phyloP scores from a whole-genome alignment of 2,329 filamentous ascomycete genomes.

The Grosmannia penicillata region DNA sequence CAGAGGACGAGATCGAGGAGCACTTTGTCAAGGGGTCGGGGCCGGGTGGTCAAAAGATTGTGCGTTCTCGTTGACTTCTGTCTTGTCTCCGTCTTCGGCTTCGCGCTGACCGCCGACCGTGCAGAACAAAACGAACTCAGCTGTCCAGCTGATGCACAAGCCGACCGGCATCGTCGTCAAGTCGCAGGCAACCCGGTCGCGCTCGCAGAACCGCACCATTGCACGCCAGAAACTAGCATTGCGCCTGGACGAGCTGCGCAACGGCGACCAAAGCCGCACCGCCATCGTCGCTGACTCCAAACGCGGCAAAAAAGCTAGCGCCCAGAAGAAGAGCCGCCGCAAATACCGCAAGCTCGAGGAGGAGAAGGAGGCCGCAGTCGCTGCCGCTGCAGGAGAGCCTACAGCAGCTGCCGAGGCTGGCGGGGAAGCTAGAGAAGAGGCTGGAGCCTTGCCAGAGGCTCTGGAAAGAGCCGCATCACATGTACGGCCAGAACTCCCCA shows the following conservation, averaged over 20 bases:
- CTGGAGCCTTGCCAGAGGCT: no score
- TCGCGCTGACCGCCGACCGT: not conserved
- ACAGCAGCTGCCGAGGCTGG: constrained; percentile 3
- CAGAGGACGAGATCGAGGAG: constrained; percentile 69
- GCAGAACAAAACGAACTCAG: constrained; percentile 90
- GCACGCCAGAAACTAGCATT: constrained; percentile 66
- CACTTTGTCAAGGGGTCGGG: constrained; percentile 82
- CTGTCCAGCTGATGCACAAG: constrained; percentile 80
- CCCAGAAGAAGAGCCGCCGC: constrained; percentile 64
- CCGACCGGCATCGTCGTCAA: constrained; percentile 91
- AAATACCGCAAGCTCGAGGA: constrained; percentile 51
- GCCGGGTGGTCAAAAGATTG: constrained; percentile 91
- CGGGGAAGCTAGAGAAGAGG: constrained; percentile 8
- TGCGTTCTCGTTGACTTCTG: constrained; percentile 23
- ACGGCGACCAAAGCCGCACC: constrained; percentile 54
- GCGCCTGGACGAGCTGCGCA: constrained; percentile 54
- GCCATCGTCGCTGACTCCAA: constrained; percentile 49
- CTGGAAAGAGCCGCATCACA: no score
- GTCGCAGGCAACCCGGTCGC: constrained; percentile 78
- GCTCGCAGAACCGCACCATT: constrained; percentile 74
- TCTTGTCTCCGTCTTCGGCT: not conserved
- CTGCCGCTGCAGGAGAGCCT: constrained; percentile 4
- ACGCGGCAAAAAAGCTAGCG: constrained; percentile 58
- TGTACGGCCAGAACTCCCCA: no score
- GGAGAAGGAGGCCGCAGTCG: constrained; percentile 2